A percentile compares a stretch with the other conserved stretches of the same genome.
Conservation (phyloP, 2,329 filamentous ascomycete species). For the Pleoardoris graminearum region DNA sequence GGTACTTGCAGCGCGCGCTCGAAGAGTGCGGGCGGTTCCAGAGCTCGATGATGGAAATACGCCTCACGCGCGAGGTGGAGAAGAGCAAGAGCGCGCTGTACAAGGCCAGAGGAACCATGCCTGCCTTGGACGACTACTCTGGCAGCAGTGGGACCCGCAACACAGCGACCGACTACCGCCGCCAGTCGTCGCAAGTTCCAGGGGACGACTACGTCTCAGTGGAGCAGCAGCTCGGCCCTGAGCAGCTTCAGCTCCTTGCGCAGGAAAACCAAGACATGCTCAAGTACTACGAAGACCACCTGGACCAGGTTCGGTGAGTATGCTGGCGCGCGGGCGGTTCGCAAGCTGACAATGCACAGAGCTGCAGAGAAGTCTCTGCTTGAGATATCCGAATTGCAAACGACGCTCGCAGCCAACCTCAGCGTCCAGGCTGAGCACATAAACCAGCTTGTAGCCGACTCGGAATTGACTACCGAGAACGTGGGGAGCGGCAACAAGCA, state of each 20-base stretch:
- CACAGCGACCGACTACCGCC: slow-evolving; percentile 28
- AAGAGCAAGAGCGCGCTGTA: slow-evolving; percentile 85
- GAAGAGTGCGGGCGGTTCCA: slow-evolving; percentile 78
- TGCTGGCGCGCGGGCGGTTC: not conserved
- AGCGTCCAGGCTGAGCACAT: slow-evolving; percentile 86
- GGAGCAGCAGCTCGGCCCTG: slow-evolving; percentile 69
- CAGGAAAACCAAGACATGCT: slow-evolving; percentile 92
- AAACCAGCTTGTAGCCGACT: slow-evolving; percentile 83
- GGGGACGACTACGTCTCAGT: slow-evolving; percentile 41
- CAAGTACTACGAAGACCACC: slow-evolving; percentile 88
- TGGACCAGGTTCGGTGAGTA: slow-evolving; percentile 88
- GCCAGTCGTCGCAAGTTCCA: slow-evolving; percentile 24
- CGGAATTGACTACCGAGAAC: slow-evolving; percentile 79
- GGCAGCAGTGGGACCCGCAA: slow-evolving; percentile 21
- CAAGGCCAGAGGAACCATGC: slow-evolving; percentile 58
- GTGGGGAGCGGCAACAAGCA: slow-evolving; percentile 88
- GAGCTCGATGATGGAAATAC: slow-evolving; percentile 88
- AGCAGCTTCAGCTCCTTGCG: slow-evolving; percentile 92
- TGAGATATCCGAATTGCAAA: slow-evolving; percentile 91
- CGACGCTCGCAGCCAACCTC: slow-evolving; percentile 83
- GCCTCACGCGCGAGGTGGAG: slow-evolving; percentile 82
- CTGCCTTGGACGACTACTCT: slow-evolving; percentile 25
- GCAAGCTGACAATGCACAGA: slow-evolving; percentile 52
- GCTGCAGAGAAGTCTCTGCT: slow-evolving; percentile 86
- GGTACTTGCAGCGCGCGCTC: slow-evolving; percentile 75